A percentile compares a stretch with the other conserved stretches of the same genome.
Conservation (phyloP, 164 flowering plant species). For the Buxus sempervirens region DNA sequence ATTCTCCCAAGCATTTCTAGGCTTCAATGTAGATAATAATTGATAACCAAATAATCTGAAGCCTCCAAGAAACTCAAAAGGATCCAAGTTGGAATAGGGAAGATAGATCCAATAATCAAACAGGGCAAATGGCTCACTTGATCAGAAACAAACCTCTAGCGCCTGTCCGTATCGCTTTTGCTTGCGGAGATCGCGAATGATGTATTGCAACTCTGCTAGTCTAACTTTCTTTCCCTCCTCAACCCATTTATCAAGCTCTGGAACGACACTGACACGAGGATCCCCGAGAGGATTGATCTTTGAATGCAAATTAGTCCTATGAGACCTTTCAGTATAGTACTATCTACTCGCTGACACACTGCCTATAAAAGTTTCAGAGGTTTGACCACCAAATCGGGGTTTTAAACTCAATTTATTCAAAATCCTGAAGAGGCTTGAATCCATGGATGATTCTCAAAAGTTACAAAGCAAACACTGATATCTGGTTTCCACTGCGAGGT, state of each 20-base stretch:
- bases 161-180: conserved; percentile 70
- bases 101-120: background rate
- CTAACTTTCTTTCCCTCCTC: conserved; percentile 39
- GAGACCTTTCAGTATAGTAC: conserved; percentile 26
- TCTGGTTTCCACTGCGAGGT: background rate
- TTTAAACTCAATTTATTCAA: conserved; percentile 12
- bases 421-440: conserved; percentile 2
- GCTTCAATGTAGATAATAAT: too few species aligned
- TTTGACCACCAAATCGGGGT: background rate
- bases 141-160: conserved; percentile 44
- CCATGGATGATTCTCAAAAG: background rate
- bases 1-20: too few species aligned
- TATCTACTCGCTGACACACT: conserved; percentile 15
- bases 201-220: conserved; percentile 49
- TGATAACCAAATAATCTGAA: too few species aligned
- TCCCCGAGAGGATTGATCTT: conserved; percentile 56
- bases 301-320: conserved; percentile 37
- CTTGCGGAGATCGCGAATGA: conserved; percentile 65
- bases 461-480: background rate
- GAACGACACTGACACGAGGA: conserved; percentile 36
- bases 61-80: too few species aligned
- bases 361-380: conserved; percentile 2
- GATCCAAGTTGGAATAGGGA: background rate
- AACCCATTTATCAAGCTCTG: conserved; percentile 71
- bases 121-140: background rate